Percentiles rank a stretch among this genome's conserved stretches.
Evolutionary conservation across 805 yeast species (phyloP).

Genomic region (Teunomyces pallodes): DNA sequence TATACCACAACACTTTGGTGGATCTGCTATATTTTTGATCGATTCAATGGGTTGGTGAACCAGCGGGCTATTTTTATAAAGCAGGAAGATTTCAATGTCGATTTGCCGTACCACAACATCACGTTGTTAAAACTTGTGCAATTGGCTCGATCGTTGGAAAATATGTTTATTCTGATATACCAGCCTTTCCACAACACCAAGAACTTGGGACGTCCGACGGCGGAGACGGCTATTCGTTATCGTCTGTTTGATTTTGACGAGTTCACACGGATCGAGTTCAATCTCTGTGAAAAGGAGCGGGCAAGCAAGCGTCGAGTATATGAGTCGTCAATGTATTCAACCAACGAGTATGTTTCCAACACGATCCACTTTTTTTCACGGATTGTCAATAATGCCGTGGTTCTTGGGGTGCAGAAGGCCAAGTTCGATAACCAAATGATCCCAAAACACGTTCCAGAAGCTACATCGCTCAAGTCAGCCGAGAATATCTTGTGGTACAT

Average conservation of each 20-base stretch:
- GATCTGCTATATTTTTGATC: constrained; percentile 31
- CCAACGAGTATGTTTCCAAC: constrained; percentile 15
- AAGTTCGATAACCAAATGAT: constrained; percentile 22
- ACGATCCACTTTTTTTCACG: constrained; percentile 25
- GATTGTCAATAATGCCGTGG: constrained; percentile 25
- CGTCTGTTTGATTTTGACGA: constrained; percentile 23
- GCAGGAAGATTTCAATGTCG: constrained; percentile 32
- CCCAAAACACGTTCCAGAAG: constrained; percentile 22
- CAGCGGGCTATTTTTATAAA: constrained; percentile 26
- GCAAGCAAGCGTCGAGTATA: constrained; percentile 1
- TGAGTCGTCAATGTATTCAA: constrained; percentile 3
- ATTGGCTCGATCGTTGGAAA: constrained; percentile 24
- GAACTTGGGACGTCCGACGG: constrained; percentile 10
- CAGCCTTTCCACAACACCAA: constrained; percentile 19
- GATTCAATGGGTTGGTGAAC: constrained; percentile 29
- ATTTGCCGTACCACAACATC: constrained; percentile 25
- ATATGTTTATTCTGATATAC: constrained; percentile 21
- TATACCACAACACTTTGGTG: constrained; percentile 32
- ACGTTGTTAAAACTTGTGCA: constrained; percentile 25
- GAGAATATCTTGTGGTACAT: constrained; percentile 26
- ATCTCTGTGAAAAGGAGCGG: constrained; percentile 20
- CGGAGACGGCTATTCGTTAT: constrained; percentile 11
- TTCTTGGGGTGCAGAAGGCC: constrained; percentile 25
- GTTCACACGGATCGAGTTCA: constrained; percentile 25
- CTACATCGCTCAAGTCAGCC: constrained; percentile 21